Base-by-base conservation (phyloP, 169 alveolate species). In the Plasmodium reichenowi region DNA sequence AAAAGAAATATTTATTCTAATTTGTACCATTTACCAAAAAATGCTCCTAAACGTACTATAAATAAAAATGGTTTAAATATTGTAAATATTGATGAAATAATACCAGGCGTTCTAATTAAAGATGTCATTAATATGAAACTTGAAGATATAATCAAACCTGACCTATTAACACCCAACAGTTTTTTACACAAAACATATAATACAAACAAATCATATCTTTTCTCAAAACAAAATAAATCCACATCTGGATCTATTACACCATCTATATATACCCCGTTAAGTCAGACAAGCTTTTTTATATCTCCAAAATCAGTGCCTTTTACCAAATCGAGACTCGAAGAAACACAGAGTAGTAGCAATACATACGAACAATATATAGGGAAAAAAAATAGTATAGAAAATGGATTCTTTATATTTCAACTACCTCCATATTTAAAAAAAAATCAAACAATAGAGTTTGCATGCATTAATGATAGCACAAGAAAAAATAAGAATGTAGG, bases 341-440 rank as follows among this genome's bases (percentile, higher is more conserved):
- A 17, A 13, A n/a, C 47, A 22, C 64, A 50, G 5, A 63, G 22
- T n/a, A 43, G 5, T 1, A 68, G 58, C 22, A 48, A 56, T 9
- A 15, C 45, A 60, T 68, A 26, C 17, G 72, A 56, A 24, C 56
- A 26, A 38, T 72, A 83, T n/a, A 10, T 68, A 22, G 85, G 91
- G 45, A 54, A n/a, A 7, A 22, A 9, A 5, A 83, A 83, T 8
- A 70, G 32, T 68, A 58, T 83, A 20, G 50, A 56, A 15, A 47
- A 68, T 56, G 91, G 91, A 12, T 60, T 83, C 2, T 70, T 83
- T 1, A 70, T 83, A 22, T 83, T 83, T 56, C 91, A 83, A 45
- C 47, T 83, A 56, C 91, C 91, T 6, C 91, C 91, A 24, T 68
- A 47, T 47, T 63, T 83, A 38, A 70, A 83, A 83, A 45, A 52